These are phyloP conservation scores for Arthrinium puccinioides DNA, from an alignment of 2,329 filamentous ascomycete genomes.

Conservation along the genomic window DNA sequence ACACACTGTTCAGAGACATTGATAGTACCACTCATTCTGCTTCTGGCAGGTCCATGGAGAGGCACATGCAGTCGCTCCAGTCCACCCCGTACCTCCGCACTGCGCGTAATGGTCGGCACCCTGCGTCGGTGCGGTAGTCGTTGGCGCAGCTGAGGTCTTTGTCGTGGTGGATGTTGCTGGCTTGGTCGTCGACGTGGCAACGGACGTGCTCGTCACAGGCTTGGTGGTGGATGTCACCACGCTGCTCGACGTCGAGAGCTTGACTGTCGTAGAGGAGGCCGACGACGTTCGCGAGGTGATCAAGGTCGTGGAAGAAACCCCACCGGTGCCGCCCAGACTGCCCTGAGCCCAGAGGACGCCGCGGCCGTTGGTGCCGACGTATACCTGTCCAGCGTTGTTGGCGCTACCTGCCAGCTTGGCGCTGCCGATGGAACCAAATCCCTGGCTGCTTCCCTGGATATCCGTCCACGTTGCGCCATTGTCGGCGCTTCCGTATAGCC, in stretches of 20 bases:
- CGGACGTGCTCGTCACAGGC: neutral
- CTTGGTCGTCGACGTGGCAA: neutral
- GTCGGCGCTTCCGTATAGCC: slow-evolving; percentile 37
- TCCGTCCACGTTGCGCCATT: slow-evolving; percentile 36
- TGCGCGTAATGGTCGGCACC: slow-evolving; percentile 8
- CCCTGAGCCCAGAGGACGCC: slow-evolving; percentile 33
- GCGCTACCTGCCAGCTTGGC: slow-evolving; percentile 34
- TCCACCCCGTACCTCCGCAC: slow-evolving; percentile 12
- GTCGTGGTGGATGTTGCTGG: neutral
- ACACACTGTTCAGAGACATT: slow-evolving; percentile 11
- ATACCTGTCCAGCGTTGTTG: slow-evolving; percentile 37
- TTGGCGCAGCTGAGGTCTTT: neutral
- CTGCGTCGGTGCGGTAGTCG: neutral
- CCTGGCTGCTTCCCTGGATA: slow-evolving; percentile 34
- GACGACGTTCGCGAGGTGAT: slow-evolving; percentile 1
- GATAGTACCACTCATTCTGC: slow-evolving; percentile 12
- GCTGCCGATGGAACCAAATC: slow-evolving; percentile 35
- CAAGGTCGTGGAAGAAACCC: neutral
- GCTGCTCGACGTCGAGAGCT: no score
- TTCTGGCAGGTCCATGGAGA: slow-evolving; percentile 10
- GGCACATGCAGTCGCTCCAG: slow-evolving; percentile 10
- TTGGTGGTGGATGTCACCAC: neutral
- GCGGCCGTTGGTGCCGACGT: slow-evolving; percentile 43
- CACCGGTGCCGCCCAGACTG: slow-evolving; percentile 9
- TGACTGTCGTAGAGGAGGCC: slow-evolving; percentile 2